Conservation (phyloP, 2,329 filamentous ascomycete species). For the Pseudopyrenochaeta lycopersici region DNA sequence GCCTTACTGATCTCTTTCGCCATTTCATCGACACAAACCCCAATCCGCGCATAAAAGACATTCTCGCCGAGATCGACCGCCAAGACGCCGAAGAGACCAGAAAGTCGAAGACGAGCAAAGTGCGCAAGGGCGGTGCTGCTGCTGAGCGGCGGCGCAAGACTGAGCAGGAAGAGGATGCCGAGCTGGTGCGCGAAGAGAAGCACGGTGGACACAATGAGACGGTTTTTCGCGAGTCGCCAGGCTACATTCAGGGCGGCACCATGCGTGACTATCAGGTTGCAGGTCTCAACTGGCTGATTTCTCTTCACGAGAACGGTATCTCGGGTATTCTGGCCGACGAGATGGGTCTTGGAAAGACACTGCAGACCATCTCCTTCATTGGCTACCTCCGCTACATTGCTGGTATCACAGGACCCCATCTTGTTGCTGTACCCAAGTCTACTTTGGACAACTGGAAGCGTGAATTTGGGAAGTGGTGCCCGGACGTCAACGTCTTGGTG, state of each 20-base stretch:
- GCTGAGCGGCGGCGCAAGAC: slow-evolving; percentile 84
- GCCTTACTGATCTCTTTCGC: slow-evolving; percentile 94
- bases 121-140: slow-evolving; percentile 84
- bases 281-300: slow-evolving; percentile 97
- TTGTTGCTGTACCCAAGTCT: slow-evolving; percentile 93
- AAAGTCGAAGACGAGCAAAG: slow-evolving; percentile 75
- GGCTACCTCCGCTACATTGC: slow-evolving; percentile 93
- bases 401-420: slow-evolving; percentile 88
- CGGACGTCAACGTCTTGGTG: slow-evolving; percentile 92
- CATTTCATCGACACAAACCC: slow-evolving; percentile 99
- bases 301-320: slow-evolving; percentile 97
- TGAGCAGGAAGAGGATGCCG: slow-evolving; percentile 97
- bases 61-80: slow-evolving; percentile 92
- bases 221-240: slow-evolving; percentile 89
- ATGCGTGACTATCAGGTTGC: slow-evolving; percentile 98
- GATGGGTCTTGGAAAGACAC: slow-evolving; percentile 97
- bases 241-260: slow-evolving; percentile 81
- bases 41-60: slow-evolving; percentile 91
- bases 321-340: slow-evolving; percentile 97
- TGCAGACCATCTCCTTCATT: slow-evolving; percentile 96
- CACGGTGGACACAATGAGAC: slow-evolving; percentile 81
- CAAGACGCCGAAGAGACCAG: slow-evolving; percentile 80
- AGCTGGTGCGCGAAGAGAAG: slow-evolving; percentile 85
- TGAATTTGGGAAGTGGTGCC: slow-evolving; percentile 93
- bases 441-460: slow-evolving; percentile 98